Evolutionary conservation across 805 yeast genomes (phyloP), one percentile per base, ranked within the genome.

Genomic region (Nakazawaea siamensis): DNA sequence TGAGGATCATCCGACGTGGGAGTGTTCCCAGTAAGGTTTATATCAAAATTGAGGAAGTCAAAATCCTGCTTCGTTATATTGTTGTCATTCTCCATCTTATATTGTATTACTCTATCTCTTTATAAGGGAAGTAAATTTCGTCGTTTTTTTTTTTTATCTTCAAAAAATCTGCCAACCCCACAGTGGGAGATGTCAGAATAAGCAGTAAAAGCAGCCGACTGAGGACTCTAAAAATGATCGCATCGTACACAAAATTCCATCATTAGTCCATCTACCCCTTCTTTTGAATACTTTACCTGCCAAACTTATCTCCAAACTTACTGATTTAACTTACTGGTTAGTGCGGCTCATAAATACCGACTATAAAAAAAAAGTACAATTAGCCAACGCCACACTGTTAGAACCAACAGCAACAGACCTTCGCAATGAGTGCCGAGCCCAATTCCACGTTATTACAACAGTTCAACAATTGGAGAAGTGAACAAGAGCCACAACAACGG

Each of bases 381-480:
- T n/a, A n/a, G n/a, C n/a, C n/a, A n/a, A 18, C 9, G 1, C 8
- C 2, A 25, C 16, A 12, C 26, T 33, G 35, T 18, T 31, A 19
- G 35, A 32, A 19, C 18, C 19, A 18, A 13, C 16, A 16, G 5
- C n/a, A n/a, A n/a, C n/a, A n/a, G n/a, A n/a, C n/a, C n/a, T n/a
- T n/a, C n/a, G n/a, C n/a, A n/a, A n/a, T n/a, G n/a, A n/a, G n/a
- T n/a, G n/a, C n/a, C n/a, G 19, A 36, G 16, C 35, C 39, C n/a
- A 30, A 32, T 6, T 31, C 33, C 3, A 17, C 31, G 3, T 30
- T 37, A 14, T 18, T 37, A 9, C 14, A 20, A 4, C 35, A 37
- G 33, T 37, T 37, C 25, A 28, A 33, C 9, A 37, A 14, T 13
- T 37, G 40, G 40, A 37, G 40, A 20, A 13, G 24, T 24, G 25